Evolutionary conservation across 2,329 filamentous ascomycete genomes (phyloP), one percentile per base, ranked within the genome.

Genomic region (Trichoderma lentiforme): DNA sequence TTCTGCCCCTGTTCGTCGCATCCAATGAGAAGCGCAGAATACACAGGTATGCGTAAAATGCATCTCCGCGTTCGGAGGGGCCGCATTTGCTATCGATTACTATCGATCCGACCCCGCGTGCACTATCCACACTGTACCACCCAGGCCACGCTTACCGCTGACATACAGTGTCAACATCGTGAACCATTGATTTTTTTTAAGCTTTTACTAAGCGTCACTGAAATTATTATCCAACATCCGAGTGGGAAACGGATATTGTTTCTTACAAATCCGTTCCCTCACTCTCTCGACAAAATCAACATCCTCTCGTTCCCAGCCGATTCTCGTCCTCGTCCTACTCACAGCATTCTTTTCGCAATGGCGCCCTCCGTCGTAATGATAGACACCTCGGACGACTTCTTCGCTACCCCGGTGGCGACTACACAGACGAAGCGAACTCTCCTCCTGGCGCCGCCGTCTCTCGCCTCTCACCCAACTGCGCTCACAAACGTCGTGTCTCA

Each of bases 381-480:
- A 80, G 88, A 90, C 78, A 83, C 84, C 53, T 85, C 85, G 74
- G 83, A 85, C 77, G 88, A 90, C 80, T 85, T 89, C 80, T 70
- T 67, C 64, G 68, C 78, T 65, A 67, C 81, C 32, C 74, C 81
- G 21, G 75, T 79, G 78, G 73, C 78, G 70, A 75, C 74, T 3
- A 3, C 34, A 73, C 70, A 77, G 75, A 75, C 78, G 69, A 78
- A 80, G 75, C 89, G 91, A 81, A 95, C 91, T 36, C 91, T 97
- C 74, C 90, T 97, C 53, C 91, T 98, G 73, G 94, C 95, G 36
- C 95, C 96, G 68, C 95, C 96, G 14, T 97, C 94, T 28, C 89
- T 98, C 77, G 92, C 96, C 76, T 90, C 93, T 70, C 92, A 97
- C 82, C 93, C 95, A 76, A 91, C 93, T 76, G 90, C 90, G 77